phyloP scores from a whole-genome alignment of 108 stramenopile species.

The Pseudonitzschia multiseries region DNA sequence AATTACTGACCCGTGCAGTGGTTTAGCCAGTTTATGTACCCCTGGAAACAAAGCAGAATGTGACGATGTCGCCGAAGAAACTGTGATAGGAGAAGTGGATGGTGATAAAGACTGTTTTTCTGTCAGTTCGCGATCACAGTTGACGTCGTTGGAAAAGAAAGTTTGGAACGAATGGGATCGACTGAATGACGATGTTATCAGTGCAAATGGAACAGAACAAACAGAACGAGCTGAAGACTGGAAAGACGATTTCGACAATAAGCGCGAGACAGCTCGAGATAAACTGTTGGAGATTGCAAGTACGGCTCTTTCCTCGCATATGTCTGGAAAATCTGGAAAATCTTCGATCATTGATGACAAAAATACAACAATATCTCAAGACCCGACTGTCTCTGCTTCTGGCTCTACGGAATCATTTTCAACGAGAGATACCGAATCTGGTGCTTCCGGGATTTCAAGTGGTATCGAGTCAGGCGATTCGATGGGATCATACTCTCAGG shows the following conservation, averaged over 20 bases:
- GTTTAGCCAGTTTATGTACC: slow-evolving; percentile 22
- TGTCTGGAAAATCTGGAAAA: neutral
- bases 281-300: slow-evolving; percentile 34
- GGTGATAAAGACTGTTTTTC: neutral
- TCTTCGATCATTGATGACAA: slow-evolving; percentile 16
- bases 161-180: slow-evolving; percentile 45
- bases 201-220: neutral
- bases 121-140: slow-evolving; percentile 20
- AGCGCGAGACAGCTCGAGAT: slow-evolving; percentile 30
- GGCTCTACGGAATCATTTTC: slow-evolving; percentile 7
- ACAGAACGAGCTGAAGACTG: neutral
- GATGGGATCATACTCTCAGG: slow-evolving; percentile 9
- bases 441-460: slow-evolving; percentile 16
- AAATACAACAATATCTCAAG: neutral
- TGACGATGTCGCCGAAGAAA: slow-evolving; percentile 6
- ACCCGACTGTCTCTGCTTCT: slow-evolving; percentile 1
- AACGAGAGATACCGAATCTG: slow-evolving; percentile 14
- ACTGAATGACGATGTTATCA: slow-evolving; percentile 1
- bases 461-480: slow-evolving; percentile 22
- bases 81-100: slow-evolving; percentile 15
- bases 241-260: slow-evolving; percentile 23
- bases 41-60: slow-evolving; percentile 11
- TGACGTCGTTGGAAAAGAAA: slow-evolving; percentile 29
- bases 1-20: slow-evolving; percentile 26
- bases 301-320: slow-evolving; percentile 26